These are phyloP conservation scores for Tolypocladium inflatum DNA, from an alignment of 2,329 filamentous ascomycete genomes.

Conservation along the genomic window DNA sequence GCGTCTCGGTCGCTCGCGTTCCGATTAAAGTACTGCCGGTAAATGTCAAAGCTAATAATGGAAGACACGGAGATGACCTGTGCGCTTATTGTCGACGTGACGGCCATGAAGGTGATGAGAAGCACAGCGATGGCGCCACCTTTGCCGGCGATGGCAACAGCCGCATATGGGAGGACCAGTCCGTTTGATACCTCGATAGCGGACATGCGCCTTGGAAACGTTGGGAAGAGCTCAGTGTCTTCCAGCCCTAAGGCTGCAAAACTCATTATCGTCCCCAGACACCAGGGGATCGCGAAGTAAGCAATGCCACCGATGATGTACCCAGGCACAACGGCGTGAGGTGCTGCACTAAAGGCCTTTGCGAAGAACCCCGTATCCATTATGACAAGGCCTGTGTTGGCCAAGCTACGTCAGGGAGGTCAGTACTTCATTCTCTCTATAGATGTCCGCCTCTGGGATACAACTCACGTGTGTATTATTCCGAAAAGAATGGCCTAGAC, in stretches of 20 bases:
- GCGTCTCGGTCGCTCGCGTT: conserved; percentile 35
- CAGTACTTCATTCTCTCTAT: too few relatives aligned
- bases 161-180: conserved; percentile 60
- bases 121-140: conserved; percentile 61
- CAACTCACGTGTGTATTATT: conserved; percentile 23
- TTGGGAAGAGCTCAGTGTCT: conserved; percentile 39
- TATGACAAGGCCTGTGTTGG: conserved; percentile 35
- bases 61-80: conserved; percentile 44
- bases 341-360: conserved; percentile 39
- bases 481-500: conserved; percentile 36
- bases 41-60: conserved; percentile 45
- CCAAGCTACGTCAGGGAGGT: too few relatives aligned
- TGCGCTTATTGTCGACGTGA: conserved; percentile 48
- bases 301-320: conserved; percentile 38
- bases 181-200: conserved; percentile 55
- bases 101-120: conserved; percentile 66
- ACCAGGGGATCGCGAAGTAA: conserved; percentile 46
- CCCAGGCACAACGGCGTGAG: conserved; percentile 33
- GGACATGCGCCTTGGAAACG: conserved; percentile 45
- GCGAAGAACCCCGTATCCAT: conserved; percentile 45
- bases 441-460: too few relatives aligned
- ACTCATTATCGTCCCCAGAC: conserved; percentile 40
- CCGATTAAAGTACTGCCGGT: conserved; percentile 38
- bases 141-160: conserved; percentile 54
- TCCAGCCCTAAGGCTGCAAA: conserved; percentile 38